These are phyloP conservation scores for Raffaelea albimanens DNA, from an alignment of 2,329 filamentous ascomycete genomes.

Conservation along the genomic window DNA sequence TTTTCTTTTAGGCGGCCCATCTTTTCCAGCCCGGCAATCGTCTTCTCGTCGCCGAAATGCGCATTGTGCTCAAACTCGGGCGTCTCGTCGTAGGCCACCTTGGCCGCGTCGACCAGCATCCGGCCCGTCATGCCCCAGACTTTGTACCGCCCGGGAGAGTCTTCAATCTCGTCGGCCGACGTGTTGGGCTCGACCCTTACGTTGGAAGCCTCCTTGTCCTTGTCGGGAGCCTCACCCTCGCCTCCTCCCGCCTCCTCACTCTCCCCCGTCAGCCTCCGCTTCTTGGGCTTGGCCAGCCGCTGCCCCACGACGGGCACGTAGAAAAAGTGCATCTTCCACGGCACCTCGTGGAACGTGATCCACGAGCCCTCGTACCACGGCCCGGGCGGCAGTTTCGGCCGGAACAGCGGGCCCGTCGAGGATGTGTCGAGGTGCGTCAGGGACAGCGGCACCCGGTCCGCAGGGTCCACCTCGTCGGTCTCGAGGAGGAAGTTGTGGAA, in stretches of 20 bases:
- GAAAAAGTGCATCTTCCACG: conserved; percentile 89
- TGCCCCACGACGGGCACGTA: conserved; percentile 72
- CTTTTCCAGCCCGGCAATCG: conserved; percentile 36
- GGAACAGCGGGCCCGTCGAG: conserved; percentile 11
- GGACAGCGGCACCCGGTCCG: conserved; percentile 7
- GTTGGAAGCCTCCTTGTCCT: background rate
- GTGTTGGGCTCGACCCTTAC: conserved; percentile 12
- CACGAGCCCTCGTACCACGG: conserved; percentile 82
- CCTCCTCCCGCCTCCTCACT: conserved; percentile 7
- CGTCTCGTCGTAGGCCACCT: conserved; percentile 71
- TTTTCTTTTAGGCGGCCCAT: conserved; percentile 38
- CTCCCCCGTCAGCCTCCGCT: conserved; percentile 14
- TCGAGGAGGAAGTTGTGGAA: conserved; percentile 71
- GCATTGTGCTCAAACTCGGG: conserved; percentile 71
- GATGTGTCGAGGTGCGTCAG: background rate
- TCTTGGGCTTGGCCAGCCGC: conserved; percentile 51
- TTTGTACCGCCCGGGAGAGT: conserved; percentile 51
- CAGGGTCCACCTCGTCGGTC: conserved; percentile 41
- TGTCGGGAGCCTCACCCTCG: background rate
- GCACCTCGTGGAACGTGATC: conserved; percentile 66
- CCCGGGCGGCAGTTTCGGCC: conserved; percentile 31
- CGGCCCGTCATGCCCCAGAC: conserved; percentile 94
- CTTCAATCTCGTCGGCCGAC: conserved; percentile 12
- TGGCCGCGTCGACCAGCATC: conserved; percentile 79
- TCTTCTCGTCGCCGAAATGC: conserved; percentile 41